These are phyloP conservation scores for Ampelocalamus luodianensis DNA, from an alignment of 176 grass and related monocot species.

Conservation along the genomic window DNA sequence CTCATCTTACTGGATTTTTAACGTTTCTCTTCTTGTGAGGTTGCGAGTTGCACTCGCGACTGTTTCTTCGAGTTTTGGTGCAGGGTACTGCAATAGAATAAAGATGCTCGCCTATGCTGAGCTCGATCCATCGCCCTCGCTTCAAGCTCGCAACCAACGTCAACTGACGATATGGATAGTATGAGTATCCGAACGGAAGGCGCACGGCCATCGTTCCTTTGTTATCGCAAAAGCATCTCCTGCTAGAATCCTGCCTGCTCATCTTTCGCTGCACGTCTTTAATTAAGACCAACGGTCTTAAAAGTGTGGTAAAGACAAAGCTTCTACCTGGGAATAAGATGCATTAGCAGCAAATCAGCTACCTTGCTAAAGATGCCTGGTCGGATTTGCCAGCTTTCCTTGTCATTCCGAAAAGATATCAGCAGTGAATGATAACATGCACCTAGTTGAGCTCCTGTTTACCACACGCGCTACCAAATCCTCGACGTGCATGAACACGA, in stretches of 20 bases:
- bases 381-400: not conserved
- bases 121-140: too few relatives aligned
- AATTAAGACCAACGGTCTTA: not conserved
- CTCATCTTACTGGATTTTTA: not conserved
- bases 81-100: not conserved
- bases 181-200: too few relatives aligned
- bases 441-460: not conserved
- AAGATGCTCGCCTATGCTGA: not conserved
- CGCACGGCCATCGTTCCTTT: too few relatives aligned
- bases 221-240: too few relatives aligned
- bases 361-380: not conserved
- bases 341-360: not conserved
- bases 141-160: too few relatives aligned
- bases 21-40: not conserved
- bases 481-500: slow-evolving; percentile 1
- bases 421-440: too few relatives aligned
- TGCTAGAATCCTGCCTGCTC: too few relatives aligned
- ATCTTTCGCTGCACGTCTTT: too few relatives aligned
- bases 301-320: not conserved
- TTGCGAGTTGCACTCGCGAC: not conserved
- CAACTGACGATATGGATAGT: too few relatives aligned
- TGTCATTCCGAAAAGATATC: not conserved
- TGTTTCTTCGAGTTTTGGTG: not conserved
- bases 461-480: not conserved
- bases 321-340: not conserved